Evolutionary conservation across 2,329 filamentous ascomycete genomes (phyloP), one percentile per base, ranked within the genome.

Genomic region (Colletotrichum lupini): DNA sequence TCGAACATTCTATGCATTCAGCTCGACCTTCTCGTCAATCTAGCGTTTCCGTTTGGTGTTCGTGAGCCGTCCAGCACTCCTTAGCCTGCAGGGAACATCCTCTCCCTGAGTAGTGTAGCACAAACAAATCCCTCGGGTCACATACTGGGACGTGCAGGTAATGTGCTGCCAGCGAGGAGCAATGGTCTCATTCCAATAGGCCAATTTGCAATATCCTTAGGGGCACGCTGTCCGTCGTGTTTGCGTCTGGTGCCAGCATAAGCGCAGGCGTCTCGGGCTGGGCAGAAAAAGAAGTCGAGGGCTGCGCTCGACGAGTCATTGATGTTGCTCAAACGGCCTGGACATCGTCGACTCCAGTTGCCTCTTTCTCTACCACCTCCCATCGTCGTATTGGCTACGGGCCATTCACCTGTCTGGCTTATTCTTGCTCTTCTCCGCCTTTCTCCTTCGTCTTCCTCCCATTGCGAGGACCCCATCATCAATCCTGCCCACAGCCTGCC

Each of bases 291-390:
- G 16, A 26, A 26, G 56, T 30, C 24, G 32, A 58, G 46, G 28
- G 7, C 19, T 66, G 46, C 37, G 52, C 59, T 58, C 22, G 56
- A 46, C 70, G 59, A 73, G 70, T 70, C 66, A 73, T 73, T 60
- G 52, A 55, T 56, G 4, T 56, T 28, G 42, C 26, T 56, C 55
- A 46, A 67, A 49, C 19, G 35, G 49, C 53, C 62, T 64, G 49
- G 49, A 49, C 49, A 22, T 52, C 11, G 24, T 52, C 26, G 42
- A 52, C 37, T 22, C 58, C 14, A 28, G 32, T 62, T 52, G 42
- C 16, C 24, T 42, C 37, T 26, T 60, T 24, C 22, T 19, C 57
- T 5, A 37, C 37, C 12, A 37, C 14, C 22, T 49, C 24, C 14
- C 32, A 42, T 42, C 32, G 37, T 62, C 22, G 59, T 22, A 22